Evolutionary conservation across 805 yeast species (phyloP).

Genomic region (Metschnikowia arizonensis): DNA sequence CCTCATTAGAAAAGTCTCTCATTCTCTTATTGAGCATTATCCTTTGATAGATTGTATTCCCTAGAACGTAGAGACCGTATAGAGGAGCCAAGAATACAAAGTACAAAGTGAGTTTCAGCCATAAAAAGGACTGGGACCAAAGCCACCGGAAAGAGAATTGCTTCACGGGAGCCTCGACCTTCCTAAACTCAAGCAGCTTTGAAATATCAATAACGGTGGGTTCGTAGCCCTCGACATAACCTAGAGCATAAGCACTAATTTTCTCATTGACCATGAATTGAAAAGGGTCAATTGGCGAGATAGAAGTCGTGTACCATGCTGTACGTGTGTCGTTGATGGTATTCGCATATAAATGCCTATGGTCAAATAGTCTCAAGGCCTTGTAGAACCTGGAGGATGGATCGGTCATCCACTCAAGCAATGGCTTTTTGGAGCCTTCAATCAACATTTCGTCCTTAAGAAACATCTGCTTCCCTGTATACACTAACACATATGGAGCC

Average conservation of each 20-base stretch:
- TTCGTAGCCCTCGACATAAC: constrained; percentile 48
- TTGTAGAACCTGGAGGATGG: constrained; percentile 13
- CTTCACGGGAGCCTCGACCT: not conserved
- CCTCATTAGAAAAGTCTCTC: constrained; percentile 23
- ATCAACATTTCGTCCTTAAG: constrained; percentile 37
- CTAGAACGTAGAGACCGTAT: constrained; percentile 56
- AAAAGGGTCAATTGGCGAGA: constrained; percentile 60
- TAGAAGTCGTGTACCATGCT: constrained; percentile 79
- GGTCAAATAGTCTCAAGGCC: constrained; percentile 9
- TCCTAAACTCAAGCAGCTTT: constrained; percentile 36
- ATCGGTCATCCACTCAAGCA: constrained; percentile 16
- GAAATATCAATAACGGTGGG: constrained; percentile 54
- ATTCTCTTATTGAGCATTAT: constrained; percentile 29
- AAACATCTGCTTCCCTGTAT: constrained; percentile 73
- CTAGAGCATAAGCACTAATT: constrained; percentile 36
- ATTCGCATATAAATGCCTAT: constrained; percentile 13
- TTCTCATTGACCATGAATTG: constrained; percentile 43
- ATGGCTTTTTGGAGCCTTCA: constrained; percentile 7
- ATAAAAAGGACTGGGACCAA: constrained; percentile 27
- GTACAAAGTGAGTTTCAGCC: constrained; percentile 45
- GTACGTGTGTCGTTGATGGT: constrained; percentile 41
- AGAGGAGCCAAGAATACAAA: constrained; percentile 55
- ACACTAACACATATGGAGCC: constrained; percentile 64
- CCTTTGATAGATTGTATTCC: constrained; percentile 37
- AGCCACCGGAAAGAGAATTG: not conserved